Conservation (phyloP, 352 stramenopile species). For the Globisporangium ultimum region DNA sequence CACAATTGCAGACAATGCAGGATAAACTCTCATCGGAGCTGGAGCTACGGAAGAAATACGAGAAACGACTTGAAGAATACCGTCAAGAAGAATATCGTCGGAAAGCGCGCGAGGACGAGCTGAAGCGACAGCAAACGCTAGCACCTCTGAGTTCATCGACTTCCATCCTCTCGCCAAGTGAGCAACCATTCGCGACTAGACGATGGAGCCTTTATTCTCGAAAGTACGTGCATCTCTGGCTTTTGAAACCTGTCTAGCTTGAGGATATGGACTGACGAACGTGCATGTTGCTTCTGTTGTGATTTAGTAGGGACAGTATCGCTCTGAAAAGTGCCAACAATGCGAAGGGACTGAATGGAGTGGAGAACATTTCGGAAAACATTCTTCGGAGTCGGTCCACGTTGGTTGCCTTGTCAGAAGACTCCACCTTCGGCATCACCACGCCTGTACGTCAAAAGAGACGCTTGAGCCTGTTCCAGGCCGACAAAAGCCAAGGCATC, state of each 20-base stretch:
- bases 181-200: conserved; percentile 37
- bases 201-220: conserved; percentile 69
- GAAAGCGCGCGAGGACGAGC: conserved; percentile 45
- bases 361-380: conserved; percentile 79
- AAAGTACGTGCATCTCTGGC: conserved; percentile 39
- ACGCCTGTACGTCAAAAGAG: conserved; percentile 27
- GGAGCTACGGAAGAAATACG: conserved; percentile 71
- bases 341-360: conserved; percentile 38
- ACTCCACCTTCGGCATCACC: conserved; percentile 13
- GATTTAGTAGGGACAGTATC: conserved; percentile 27
- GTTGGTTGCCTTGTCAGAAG: conserved; percentile 29
- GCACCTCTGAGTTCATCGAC: conserved; percentile 24
- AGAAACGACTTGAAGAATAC: conserved; percentile 73
- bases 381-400: conserved; percentile 50
- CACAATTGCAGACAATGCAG: conserved; percentile 60
- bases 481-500: conserved; percentile 1
- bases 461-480: conserved; percentile 20
- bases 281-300: background rate
- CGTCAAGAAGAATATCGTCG: conserved; percentile 55
- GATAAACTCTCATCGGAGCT: conserved; percentile 63
- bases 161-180: conserved; percentile 21
- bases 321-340: conserved; percentile 28
- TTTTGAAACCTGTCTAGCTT: background rate
- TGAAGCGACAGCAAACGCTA: conserved; percentile 34
- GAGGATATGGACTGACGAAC: background rate